phyloP scores from a whole-genome alignment of 1,284 basidiomycete genomes.

The Prillingera fragicola region DNA sequence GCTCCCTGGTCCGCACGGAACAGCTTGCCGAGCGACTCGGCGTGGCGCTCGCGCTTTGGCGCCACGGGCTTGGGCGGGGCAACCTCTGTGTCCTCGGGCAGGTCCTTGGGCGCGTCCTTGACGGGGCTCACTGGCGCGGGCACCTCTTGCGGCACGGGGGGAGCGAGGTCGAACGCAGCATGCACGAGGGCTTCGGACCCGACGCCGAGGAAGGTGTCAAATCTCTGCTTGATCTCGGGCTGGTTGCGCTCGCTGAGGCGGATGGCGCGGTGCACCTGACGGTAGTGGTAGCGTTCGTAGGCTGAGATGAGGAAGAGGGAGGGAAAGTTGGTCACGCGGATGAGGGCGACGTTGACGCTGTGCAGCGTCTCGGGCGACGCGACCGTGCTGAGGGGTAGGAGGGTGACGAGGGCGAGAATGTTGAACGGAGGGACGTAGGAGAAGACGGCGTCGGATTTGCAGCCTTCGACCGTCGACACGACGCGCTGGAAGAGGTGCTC shows the following conservation, averaged over 20 bases:
- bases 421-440: constrained; percentile 72
- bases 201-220: constrained; percentile 35
- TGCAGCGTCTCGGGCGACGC: constrained; percentile 69
- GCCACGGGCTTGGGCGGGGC: neutral
- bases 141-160: constrained; percentile 13
- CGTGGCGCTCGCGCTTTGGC: neutral
- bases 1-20: constrained; percentile 19
- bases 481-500: constrained; percentile 86
- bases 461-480: constrained; percentile 80
- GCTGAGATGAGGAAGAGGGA: constrained; percentile 68
- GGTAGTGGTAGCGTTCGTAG: constrained; percentile 62
- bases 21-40: constrained; percentile 1
- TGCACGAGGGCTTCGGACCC: constrained; percentile 38
- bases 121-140: constrained; percentile 8
- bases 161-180: constrained; percentile 42
- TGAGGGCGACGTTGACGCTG: constrained; percentile 71
- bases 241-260: constrained; percentile 20
- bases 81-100: neutral
- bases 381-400: constrained; percentile 69
- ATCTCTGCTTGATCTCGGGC: constrained; percentile 15
- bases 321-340: constrained; percentile 75
- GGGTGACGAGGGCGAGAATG: constrained; percentile 59
- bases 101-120: constrained; percentile 1
- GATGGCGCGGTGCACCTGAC: constrained; percentile 19
- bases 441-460: constrained; percentile 83